Conservation (phyloP, 768 basidiomycete genomes). For the Pisolithus albus region DNA sequence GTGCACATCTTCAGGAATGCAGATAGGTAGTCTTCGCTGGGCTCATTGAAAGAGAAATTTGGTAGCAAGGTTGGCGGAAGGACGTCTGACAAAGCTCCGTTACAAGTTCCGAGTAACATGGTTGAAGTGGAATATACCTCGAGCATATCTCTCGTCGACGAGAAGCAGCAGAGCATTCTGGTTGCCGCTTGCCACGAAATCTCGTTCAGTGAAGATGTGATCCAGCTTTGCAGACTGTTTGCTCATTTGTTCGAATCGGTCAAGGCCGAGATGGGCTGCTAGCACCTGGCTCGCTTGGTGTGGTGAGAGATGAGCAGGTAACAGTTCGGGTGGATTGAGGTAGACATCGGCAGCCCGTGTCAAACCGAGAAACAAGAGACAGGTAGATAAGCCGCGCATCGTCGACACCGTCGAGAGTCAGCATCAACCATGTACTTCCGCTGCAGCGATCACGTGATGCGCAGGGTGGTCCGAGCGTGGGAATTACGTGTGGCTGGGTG, state of each 20-base stretch:
- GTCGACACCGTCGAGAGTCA: background rate
- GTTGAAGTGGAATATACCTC: constrained; percentile 36
- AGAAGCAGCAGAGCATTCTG: constrained; percentile 48
- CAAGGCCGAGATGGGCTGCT: constrained; percentile 66
- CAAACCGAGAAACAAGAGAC: constrained; percentile 27
- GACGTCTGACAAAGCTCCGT: constrained; percentile 36
- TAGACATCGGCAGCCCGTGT: constrained; percentile 53
- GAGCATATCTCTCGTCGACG: constrained; percentile 47
- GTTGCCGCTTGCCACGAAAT: constrained; percentile 53
- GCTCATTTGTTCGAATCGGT: constrained; percentile 50
- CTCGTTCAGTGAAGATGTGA: constrained; percentile 27
- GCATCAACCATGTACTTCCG: no score
- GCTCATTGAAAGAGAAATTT: constrained; percentile 38
- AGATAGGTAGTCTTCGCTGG: constrained; percentile 32
- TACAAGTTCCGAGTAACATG: background rate
- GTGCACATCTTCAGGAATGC: constrained; percentile 53
- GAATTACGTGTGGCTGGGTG: constrained; percentile 24
- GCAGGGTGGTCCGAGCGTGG: constrained; percentile 40
- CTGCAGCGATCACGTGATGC: background rate
- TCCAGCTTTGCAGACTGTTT: constrained; percentile 22
- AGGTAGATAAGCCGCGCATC: constrained; percentile 19
- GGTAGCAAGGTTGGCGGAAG: constrained; percentile 46
- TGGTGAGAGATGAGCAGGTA: constrained; percentile 37
- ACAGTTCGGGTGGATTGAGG: constrained; percentile 40
- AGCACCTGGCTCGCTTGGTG: constrained; percentile 54